Percentiles rank a stretch among this genome's conserved stretches.
Evolutionary conservation across 768 basidiomycete species (phyloP).

Genomic region (Fomitopsis pulvina): DNA sequence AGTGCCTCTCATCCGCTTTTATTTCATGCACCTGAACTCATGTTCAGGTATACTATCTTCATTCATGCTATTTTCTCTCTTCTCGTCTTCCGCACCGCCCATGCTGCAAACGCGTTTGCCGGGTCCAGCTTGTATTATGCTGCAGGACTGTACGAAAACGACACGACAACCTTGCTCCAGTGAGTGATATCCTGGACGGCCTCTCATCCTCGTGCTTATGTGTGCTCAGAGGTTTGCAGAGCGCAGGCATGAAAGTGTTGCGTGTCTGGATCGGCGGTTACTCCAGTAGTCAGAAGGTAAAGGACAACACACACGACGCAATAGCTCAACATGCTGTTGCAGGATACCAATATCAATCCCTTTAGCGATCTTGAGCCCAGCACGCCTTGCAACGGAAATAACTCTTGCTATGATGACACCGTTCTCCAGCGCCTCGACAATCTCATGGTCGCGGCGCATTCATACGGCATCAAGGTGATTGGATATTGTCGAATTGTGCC

Average conservation of each 20-base stretch:
- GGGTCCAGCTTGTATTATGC: slow-evolving; percentile 23
- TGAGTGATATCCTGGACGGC: slow-evolving; percentile 2
- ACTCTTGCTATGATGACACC: slow-evolving; percentile 27
- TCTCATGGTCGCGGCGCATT: slow-evolving; percentile 32
- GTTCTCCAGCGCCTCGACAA: slow-evolving; percentile 31
- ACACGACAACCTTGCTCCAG: slow-evolving; percentile 15
- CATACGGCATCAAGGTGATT: slow-evolving; percentile 25
- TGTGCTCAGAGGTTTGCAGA: slow-evolving; percentile 16
- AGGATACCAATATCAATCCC: slow-evolving; percentile 21
- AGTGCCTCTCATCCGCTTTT: background rate
- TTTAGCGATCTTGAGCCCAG: slow-evolving; percentile 30
- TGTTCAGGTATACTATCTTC: background rate
- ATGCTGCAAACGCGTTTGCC: slow-evolving; percentile 15
- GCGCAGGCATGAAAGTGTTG: slow-evolving; percentile 19
- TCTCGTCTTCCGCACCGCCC: background rate
- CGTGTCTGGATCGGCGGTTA: slow-evolving; percentile 21
- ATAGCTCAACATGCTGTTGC: background rate
- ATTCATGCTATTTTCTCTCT: background rate
- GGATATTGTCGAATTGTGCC: background rate
- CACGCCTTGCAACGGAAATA: slow-evolving; percentile 22
- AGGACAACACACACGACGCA: background rate
- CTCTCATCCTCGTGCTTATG: background rate
- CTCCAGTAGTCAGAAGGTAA: slow-evolving; percentile 15
- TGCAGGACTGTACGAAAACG: slow-evolving; percentile 13
- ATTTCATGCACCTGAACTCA: background rate